Evolutionary conservation across 192 early-diverging fungal genomes (phyloP), one percentile per base, ranked within the genome.

Genomic region (Linnemannia hyalina): DNA sequence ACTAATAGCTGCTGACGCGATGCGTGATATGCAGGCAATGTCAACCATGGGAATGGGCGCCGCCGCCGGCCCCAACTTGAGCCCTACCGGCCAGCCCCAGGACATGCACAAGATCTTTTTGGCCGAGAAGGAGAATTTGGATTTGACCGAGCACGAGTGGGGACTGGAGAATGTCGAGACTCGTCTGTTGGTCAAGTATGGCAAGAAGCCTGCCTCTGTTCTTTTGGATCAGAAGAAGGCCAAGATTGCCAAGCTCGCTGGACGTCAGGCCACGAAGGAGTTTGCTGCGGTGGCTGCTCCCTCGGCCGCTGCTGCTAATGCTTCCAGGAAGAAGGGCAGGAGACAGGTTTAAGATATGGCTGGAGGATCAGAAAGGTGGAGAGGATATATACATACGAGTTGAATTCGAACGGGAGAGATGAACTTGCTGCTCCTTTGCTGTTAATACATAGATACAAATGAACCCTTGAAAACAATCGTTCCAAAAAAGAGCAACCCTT

Each of bases 1-100:
- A 60, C 42, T 79, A 68, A 68, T 88, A 88, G 94, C 96, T 77
- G 97, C 95, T 35, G 95, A 94, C 81, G 95, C 95, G 18, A 94
- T 93, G 82, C 90, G 93, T 80, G 98, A 98, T 84, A 98, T 99
- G 96, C 90, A 95, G 42, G 95, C 96, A 22, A 98, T 98, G 96
- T 93, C 95, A 46, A 90, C 91, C 44, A 98, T 98, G 95, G 94
- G 95, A 47, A 90, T 88, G 65, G 88, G 91, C 57, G 90, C 91
- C 40, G 92, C 94, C 72, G 93, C 92, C 41, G 92, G 91, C 82
- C 87, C 82, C 38, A 91, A 92, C 88, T 78, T 83, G 73, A 76
- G 54, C 46, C 69, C 82, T 44, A 91, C 95, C 4, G 96, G 95
- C 68, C 95, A 95, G 83, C 96, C 93, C n/a, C 92, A 93, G 81